phyloP scores from a whole-genome alignment of 2,329 filamentous ascomycete genomes.

The Xylaria sp. region DNA sequence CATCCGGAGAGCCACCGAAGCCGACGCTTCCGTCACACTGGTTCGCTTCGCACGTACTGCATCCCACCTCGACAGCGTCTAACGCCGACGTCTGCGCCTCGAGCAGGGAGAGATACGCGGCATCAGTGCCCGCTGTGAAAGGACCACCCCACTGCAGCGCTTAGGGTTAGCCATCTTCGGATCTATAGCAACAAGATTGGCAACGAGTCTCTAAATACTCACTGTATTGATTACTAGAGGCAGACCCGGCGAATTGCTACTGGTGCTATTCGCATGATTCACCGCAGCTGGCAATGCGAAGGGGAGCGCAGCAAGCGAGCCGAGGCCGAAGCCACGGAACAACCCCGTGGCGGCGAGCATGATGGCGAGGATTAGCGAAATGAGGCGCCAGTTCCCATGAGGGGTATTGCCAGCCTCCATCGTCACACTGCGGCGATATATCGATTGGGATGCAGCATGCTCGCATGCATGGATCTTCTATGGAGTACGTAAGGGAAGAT shows the following conservation, averaged over 20 bases:
- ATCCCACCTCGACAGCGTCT: slow-evolving; percentile 64
- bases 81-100: slow-evolving; percentile 53
- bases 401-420: slow-evolving; percentile 26
- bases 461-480: slow-evolving; percentile 1
- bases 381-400: slow-evolving; percentile 27
- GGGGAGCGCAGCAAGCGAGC: slow-evolving; percentile 30
- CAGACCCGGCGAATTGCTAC: slow-evolving; percentile 52
- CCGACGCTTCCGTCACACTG: slow-evolving; percentile 67
- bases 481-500: slow-evolving; percentile 1
- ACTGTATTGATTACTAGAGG: slow-evolving; percentile 64
- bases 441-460: slow-evolving; percentile 24
- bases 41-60: slow-evolving; percentile 61
- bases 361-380: slow-evolving; percentile 30
- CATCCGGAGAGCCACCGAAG: slow-evolving; percentile 65
- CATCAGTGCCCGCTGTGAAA: slow-evolving; percentile 63
- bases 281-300: slow-evolving; percentile 30
- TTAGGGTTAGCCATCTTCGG: background rate
- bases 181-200: background rate
- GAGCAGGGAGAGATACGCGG: slow-evolving; percentile 57
- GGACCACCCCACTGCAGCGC: slow-evolving; percentile 57
- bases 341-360: slow-evolving; percentile 36
- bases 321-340: slow-evolving; percentile 31
- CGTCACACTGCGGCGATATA: slow-evolving; percentile 35
- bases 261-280: slow-evolving; percentile 17
- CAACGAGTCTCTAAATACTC: background rate